These are phyloP conservation scores for Pseudotulostoma volvatum DNA, from an alignment of 495 filamentous ascomycete species.

Conservation along the genomic window DNA sequence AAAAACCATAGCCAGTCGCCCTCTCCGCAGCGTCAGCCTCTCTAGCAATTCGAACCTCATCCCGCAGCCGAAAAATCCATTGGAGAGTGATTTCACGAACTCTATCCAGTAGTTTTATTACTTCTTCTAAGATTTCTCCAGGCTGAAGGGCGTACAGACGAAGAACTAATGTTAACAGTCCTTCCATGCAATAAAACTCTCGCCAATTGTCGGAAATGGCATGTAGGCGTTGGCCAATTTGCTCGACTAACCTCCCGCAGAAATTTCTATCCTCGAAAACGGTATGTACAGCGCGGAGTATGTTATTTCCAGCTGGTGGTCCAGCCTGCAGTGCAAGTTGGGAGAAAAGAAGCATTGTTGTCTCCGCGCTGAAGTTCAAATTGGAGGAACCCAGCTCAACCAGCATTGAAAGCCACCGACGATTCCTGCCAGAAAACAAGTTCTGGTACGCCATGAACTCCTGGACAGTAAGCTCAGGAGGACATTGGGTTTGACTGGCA, in stretches of 20 bases:
- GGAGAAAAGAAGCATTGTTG: constrained; percentile 26
- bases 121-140: neutral
- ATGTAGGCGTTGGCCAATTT: constrained; percentile 15
- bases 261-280: constrained; percentile 15
- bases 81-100: constrained; percentile 12
- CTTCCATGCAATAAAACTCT: constrained; percentile 23
- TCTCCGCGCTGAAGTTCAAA: constrained; percentile 30
- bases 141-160: constrained; percentile 20
- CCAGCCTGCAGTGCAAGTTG: constrained; percentile 35
- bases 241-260: constrained; percentile 10
- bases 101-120: constrained; percentile 7
- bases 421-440: constrained; percentile 23
- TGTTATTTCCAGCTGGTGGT: constrained; percentile 6
- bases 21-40: constrained; percentile 22
- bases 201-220: constrained; percentile 33
- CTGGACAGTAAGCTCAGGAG: constrained; percentile 27
- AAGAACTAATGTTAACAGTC: constrained; percentile 20
- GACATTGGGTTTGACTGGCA: constrained; percentile 25
- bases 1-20: constrained; percentile 15
- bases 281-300: constrained; percentile 11
- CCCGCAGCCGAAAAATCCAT: constrained; percentile 32
- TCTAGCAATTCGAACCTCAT: constrained; percentile 21
- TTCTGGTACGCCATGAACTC: constrained; percentile 34
- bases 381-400: constrained; percentile 31
- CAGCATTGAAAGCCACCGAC: constrained; percentile 38